These are phyloP conservation scores for Leccinum boreale DNA, from an alignment of 768 basidiomycete species.

Conservation along the genomic window DNA sequence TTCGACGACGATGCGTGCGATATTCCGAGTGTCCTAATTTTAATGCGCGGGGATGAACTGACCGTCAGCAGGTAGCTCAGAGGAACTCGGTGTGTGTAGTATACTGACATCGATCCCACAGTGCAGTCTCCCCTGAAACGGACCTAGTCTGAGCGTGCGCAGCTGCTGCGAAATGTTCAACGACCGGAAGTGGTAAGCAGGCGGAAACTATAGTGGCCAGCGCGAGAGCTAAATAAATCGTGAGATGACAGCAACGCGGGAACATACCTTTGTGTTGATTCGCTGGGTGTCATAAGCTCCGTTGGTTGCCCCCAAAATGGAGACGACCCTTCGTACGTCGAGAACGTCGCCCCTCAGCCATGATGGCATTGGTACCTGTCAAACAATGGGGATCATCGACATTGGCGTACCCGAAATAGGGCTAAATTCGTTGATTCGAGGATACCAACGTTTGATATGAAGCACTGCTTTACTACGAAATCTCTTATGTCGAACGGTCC, in stretches of 20 bases:
- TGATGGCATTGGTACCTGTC: slow-evolving; percentile 60
- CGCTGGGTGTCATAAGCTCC: slow-evolving; percentile 6
- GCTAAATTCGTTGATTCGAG: slow-evolving; percentile 1
- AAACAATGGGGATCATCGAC: slow-evolving; percentile 8
- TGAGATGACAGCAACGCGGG: background rate
- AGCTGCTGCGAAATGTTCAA: slow-evolving; percentile 78
- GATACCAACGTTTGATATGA: slow-evolving; percentile 69
- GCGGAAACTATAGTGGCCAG: slow-evolving; percentile 14
- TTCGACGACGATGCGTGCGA: slow-evolving; percentile 76
- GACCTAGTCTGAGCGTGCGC: slow-evolving; percentile 60
- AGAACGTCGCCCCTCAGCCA: slow-evolving; percentile 76
- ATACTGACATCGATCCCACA: slow-evolving; percentile 85
- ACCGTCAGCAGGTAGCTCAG: slow-evolving; percentile 2
- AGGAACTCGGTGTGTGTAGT: slow-evolving; percentile 1
- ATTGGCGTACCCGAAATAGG: slow-evolving; percentile 8
- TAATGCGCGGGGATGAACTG: slow-evolving; percentile 2
- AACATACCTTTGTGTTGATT: slow-evolving; percentile 17
- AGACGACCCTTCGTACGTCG: slow-evolving; percentile 66
- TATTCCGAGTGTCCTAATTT: slow-evolving; percentile 81
- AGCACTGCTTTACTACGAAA: slow-evolving; percentile 87
- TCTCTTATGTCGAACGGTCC: slow-evolving; percentile 82
- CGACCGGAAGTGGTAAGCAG: slow-evolving; percentile 23
- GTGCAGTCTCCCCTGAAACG: slow-evolving; percentile 83
- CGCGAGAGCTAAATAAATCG: background rate
- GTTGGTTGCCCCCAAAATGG: slow-evolving; percentile 35